Conservation (phyloP, 2,329 filamentous ascomycete genomes). For the Colletotrichum lupini region DNA sequence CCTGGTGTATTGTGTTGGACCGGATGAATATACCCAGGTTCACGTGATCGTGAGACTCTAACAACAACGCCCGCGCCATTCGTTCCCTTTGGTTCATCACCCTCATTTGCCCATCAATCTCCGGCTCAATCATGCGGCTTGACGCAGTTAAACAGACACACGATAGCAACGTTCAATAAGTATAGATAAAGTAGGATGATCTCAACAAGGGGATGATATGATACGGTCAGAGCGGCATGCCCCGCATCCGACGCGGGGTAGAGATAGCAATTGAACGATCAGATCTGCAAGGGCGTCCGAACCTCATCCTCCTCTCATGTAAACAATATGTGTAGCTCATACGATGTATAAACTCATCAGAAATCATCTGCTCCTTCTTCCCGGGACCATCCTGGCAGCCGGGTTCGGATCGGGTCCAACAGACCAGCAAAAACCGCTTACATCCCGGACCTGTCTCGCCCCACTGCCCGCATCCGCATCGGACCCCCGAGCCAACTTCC, state of each 20-base stretch:
- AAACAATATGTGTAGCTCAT: background rate
- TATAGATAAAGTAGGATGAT: background rate
- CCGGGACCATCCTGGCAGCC: background rate
- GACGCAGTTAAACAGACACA: no score
- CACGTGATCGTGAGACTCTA: no score
- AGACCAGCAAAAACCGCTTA: conserved; percentile 5
- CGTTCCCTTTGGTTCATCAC: no score
- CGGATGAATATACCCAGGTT: no score
- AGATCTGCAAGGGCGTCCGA: background rate
- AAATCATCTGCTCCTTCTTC: background rate
- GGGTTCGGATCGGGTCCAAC: background rate
- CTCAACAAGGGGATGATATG: background rate
- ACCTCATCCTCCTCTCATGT: background rate
- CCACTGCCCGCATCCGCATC: background rate
- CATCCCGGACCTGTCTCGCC: conserved; percentile 8
- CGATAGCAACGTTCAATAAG: background rate
- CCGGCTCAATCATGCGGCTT: no score
- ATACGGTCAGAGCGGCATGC: background rate
- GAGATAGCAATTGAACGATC: background rate
- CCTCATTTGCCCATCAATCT: no score
- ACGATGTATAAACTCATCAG: background rate
- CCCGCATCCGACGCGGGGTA: conserved; percentile 10
- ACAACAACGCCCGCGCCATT: no score
- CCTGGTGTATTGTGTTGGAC: no score
- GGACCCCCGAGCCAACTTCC: conserved; percentile 19